Base-by-base conservation (phyloP, 768 basidiomycete species). In the Auricularia sp. region DNA sequence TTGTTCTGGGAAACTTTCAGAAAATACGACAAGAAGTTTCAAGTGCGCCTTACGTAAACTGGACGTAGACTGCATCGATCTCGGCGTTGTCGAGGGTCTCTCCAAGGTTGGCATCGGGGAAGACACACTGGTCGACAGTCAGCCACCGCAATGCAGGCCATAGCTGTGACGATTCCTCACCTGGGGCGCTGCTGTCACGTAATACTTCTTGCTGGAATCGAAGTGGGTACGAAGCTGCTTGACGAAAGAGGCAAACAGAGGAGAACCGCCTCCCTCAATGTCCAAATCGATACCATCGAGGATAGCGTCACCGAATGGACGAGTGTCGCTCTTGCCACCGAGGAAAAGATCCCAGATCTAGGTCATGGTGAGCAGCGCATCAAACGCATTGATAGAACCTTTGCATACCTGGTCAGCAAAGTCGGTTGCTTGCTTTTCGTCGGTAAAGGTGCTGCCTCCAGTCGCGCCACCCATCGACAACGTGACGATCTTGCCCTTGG, bases 401-500 rank as follows among this genome's bases (percentile, higher is more conserved):
- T 67, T 59, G 66, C 66, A 68, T 34, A 68, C 66, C 64, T 64
- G 56, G 44, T 67, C 64, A 7, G 66, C 68, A 60, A 68, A 68
- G 39, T 61, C 62, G 23, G 60, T n/a, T 6, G 66, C 68, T 56
- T 68, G 66, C n/a, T 44, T 59, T 16, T 62, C 66, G 23, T 61
- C 62, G 18, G 66, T 60, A 53, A 68, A 68, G 29, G 36, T 56
- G 29, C 61, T 64, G 35, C 59, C 61, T 10, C 64, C 60, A 34
- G 54, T 64, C 3, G 64, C 66, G 35, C 67, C 66, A 4, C 68
- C 68, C 34, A 68, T 29, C 23, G 66, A 67, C 35, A 68, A 58
- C 56, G 80, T 81, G 18, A 81, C 72, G 56, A 77, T 72, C 69
- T 87, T 87, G 3, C 86, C 86, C 63, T 81, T 82, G 39, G 78